Evolutionary conservation across 176 grass and related monocot genomes (phyloP).

Genomic region (Cymbopogon citratus): DNA sequence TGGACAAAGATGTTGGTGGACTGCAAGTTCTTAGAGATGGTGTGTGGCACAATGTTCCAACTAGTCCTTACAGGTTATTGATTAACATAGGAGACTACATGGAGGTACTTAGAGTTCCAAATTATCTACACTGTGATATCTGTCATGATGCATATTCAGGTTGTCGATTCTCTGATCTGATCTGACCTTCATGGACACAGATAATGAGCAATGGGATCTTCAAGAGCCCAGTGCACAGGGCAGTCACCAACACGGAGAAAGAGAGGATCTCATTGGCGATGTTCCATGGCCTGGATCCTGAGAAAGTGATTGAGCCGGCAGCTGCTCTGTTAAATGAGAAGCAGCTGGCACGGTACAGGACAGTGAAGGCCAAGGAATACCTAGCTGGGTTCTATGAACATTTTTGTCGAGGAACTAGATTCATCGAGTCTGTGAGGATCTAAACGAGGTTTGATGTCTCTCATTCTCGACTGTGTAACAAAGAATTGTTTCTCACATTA

Average conservation of each 20-base stretch:
- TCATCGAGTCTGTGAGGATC: conserved; percentile 29
- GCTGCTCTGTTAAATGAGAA: conserved; percentile 21
- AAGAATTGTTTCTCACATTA: neutral
- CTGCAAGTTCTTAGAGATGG: conserved; percentile 45
- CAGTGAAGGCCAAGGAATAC: conserved; percentile 31
- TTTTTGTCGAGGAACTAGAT: conserved; percentile 25
- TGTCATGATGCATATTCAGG: neutral
- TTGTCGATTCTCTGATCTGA: neutral
- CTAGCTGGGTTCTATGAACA: neutral
- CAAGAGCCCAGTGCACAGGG: conserved; percentile 54
- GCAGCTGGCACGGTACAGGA: conserved; percentile 24
- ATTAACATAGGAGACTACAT: conserved; percentile 43
- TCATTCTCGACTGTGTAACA: neutral
- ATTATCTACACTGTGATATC: neutral
- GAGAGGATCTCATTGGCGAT: conserved; percentile 47
- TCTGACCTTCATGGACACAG: neutral
- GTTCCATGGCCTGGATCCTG: conserved; percentile 35
- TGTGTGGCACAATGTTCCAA: conserved; percentile 37
- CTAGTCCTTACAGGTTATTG: conserved; percentile 27
- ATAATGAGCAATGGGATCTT: conserved; percentile 44
- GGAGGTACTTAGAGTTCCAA: conserved; percentile 37
- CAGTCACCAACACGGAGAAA: conserved; percentile 19
- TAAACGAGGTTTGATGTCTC: neutral
- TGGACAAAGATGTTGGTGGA: conserved; percentile 46
- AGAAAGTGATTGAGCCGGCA: conserved; percentile 37